Conservation (phyloP, 129 eudicot genomes). For the Heracleum sosnowskyi region DNA sequence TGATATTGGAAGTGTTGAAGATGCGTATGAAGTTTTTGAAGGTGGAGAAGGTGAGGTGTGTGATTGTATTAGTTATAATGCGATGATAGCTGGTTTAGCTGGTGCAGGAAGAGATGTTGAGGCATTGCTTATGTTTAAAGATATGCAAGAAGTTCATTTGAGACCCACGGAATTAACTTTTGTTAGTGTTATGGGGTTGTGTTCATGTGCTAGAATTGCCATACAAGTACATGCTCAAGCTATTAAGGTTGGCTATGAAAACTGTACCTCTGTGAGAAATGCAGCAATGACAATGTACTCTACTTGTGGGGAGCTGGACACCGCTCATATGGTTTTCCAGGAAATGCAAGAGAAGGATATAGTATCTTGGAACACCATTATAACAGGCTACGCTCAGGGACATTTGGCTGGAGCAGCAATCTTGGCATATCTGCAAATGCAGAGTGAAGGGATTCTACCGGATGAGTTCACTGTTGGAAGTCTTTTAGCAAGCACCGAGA, state of each 20-base stretch:
- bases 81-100: conserved; percentile 65
- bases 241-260: conserved; percentile 44
- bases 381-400: conserved; percentile 50
- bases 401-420: conserved; percentile 30
- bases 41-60: conserved; percentile 26
- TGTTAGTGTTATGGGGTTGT: conserved; percentile 62
- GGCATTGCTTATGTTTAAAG: conserved; percentile 45
- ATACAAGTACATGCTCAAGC: conserved; percentile 54
- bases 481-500: conserved; percentile 44
- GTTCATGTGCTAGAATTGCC: conserved; percentile 24
- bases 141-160: conserved; percentile 38
- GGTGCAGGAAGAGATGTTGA: conserved; percentile 47
- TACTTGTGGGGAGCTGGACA: conserved; percentile 29
- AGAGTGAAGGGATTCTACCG: conserved; percentile 45
- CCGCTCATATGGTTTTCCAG: conserved; percentile 33
- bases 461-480: conserved; percentile 85
- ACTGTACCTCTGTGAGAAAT: conserved; percentile 54
- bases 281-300: conserved; percentile 69
- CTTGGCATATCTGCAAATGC: conserved; percentile 50
- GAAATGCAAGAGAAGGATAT: conserved; percentile 46
- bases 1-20: conserved; percentile 28
- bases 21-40: conserved; percentile 53
- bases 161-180: conserved; percentile 65
- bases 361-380: conserved; percentile 74
- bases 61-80: conserved; percentile 67